These are phyloP conservation scores for Lipomyces sp. DNA, from an alignment of 805 yeast species.

Conservation along the genomic window DNA sequence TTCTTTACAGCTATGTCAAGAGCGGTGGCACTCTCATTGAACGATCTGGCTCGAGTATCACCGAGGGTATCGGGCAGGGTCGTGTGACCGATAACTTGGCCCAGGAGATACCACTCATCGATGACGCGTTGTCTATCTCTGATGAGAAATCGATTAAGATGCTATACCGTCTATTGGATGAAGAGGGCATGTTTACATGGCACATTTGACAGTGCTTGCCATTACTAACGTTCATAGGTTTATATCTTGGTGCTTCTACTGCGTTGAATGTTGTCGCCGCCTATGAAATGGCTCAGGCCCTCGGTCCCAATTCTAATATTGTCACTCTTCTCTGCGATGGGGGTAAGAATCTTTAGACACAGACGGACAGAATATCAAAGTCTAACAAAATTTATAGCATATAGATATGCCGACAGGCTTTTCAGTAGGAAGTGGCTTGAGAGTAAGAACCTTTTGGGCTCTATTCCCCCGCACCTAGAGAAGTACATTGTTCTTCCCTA, in stretches of 20 bases:
- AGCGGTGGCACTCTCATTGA: constrained; percentile 70
- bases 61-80: constrained; percentile 97
- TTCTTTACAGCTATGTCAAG: constrained; percentile 75
- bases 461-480: constrained; percentile 70
- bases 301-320: constrained; percentile 78
- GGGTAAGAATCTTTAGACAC: constrained; percentile 43
- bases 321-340: constrained; percentile 91
- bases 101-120: constrained; percentile 72
- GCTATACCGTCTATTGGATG: constrained; percentile 81
- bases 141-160: constrained; percentile 82
- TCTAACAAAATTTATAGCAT: constrained; percentile 14
- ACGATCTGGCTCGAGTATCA: constrained; percentile 81
- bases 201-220: background rate
- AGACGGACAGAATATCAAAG: background rate
- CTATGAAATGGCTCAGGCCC: constrained; percentile 66
- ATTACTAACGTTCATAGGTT: constrained; percentile 52
- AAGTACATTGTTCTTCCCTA: constrained; percentile 62
- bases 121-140: constrained; percentile 77
- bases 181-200: constrained; percentile 53
- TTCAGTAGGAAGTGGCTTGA: constrained; percentile 80
- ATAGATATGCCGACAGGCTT: constrained; percentile 77
- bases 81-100: constrained; percentile 82
- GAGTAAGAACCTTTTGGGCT: constrained; percentile 62
- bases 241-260: constrained; percentile 88
- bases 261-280: constrained; percentile 93